Conservation (phyloP, 176 grass and related monocot species). For the Dendrocalamus sinicus region DNA sequence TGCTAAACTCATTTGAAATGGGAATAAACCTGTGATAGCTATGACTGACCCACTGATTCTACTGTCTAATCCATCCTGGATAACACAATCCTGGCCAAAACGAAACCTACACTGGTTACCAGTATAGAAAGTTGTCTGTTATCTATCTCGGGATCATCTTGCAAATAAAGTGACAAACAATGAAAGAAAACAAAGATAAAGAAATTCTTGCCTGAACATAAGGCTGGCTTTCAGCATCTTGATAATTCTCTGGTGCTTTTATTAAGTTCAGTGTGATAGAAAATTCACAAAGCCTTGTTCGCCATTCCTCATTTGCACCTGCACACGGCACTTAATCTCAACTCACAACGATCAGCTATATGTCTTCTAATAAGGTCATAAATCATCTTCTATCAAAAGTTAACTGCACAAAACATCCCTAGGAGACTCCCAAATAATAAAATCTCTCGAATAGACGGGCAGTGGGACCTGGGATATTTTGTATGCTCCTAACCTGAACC, state of each 20-base stretch:
- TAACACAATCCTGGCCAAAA: not conserved
- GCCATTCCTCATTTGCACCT: slow-evolving; percentile 58
- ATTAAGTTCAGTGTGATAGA: slow-evolving; percentile 56
- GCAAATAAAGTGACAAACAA: slow-evolving; percentile 1
- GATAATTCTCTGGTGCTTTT: slow-evolving; percentile 59
- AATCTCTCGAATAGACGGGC: not conserved
- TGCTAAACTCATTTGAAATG: not conserved
- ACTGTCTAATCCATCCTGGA: not conserved
- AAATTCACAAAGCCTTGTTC: slow-evolving; percentile 56
- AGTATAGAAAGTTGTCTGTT: not conserved
- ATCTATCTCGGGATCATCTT: not conserved
- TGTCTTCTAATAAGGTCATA: not conserved
- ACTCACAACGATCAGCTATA: not conserved
- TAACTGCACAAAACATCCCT: not conserved
- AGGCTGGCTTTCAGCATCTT: slow-evolving; percentile 61
- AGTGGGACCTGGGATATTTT: not conserved
- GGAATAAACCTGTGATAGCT: not conserved
- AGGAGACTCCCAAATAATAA: not conserved
- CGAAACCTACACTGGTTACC: not conserved
- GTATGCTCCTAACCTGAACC: slow-evolving; percentile 27
- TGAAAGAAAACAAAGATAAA: not conserved
- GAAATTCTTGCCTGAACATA: slow-evolving; percentile 52
- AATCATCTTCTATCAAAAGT: slow-evolving; percentile 7
- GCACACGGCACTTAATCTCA: slow-evolving; percentile 34
- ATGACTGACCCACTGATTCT: not conserved